Percentiles rank a stretch among this genome's conserved stretches.
Conservation (phyloP, 495 filamentous ascomycete genomes). For the Penicillium antarcticum region DNA sequence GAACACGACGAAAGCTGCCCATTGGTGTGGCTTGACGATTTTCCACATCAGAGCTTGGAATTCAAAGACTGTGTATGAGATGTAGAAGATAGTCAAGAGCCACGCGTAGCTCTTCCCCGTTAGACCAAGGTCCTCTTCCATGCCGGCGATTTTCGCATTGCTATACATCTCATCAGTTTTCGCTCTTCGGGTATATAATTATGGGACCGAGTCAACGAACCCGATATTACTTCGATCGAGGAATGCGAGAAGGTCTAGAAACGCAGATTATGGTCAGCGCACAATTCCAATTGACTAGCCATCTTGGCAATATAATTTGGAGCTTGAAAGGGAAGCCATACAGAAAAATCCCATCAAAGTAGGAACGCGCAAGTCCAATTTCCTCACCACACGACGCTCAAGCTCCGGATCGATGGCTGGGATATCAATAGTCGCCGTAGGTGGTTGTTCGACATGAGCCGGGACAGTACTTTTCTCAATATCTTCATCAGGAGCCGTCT, state of each 20-base stretch:
- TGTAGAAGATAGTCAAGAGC: slow-evolving; percentile 80
- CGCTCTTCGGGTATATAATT: background rate
- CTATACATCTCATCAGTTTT: slow-evolving; percentile 25
- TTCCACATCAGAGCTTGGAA: slow-evolving; percentile 72
- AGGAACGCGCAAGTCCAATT: slow-evolving; percentile 54
- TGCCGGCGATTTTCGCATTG: slow-evolving; percentile 64
- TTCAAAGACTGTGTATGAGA: slow-evolving; percentile 60
- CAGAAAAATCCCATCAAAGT: slow-evolving; percentile 52
- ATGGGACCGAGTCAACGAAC: slow-evolving; percentile 23
- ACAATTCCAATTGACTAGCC: background rate
- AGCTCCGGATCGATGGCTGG: slow-evolving; percentile 46
- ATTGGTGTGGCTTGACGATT: slow-evolving; percentile 55
- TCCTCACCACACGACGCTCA: slow-evolving; percentile 56
- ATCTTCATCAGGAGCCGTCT: slow-evolving; percentile 20
- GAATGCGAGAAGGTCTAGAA: slow-evolving; percentile 58
- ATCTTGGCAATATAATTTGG: background rate
- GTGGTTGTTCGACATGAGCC: slow-evolving; percentile 23
- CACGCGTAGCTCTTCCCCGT: slow-evolving; percentile 57
- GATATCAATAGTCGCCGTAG: background rate
- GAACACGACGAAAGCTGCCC: slow-evolving; percentile 46
- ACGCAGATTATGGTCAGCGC: background rate
- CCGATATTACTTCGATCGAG: slow-evolving; percentile 69
- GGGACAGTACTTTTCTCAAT: slow-evolving; percentile 29
- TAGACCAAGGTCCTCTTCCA: slow-evolving; percentile 43
- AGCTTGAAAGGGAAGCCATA: slow-evolving; percentile 21